Conservation (phyloP, 139 green algal genomes). For the Microglena sp. region DNA sequence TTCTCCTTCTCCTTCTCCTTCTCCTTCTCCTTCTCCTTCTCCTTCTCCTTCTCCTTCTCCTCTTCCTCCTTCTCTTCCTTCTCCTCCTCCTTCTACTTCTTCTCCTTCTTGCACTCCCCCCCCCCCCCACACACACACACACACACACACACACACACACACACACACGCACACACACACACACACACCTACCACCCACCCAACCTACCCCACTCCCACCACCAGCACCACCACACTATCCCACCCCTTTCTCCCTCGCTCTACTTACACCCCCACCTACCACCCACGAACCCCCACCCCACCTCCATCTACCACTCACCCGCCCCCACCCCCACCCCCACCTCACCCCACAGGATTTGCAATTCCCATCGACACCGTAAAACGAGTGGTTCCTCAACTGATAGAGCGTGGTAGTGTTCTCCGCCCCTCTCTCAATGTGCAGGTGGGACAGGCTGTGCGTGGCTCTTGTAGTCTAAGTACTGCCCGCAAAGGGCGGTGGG, state of each 20-base stretch:
- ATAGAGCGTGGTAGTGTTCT: conserved; percentile 56
- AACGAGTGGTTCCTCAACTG: conserved; percentile 69
- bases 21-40: background rate
- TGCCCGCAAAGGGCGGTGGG: no score
- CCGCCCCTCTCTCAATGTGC: conserved; percentile 65
- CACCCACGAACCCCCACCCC: conserved; percentile 7
- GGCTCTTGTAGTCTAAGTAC: no score
- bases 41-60: background rate
- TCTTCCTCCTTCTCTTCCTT: background rate
- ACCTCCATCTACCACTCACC: background rate
- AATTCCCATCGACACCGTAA: conserved; percentile 63
- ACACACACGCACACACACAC: background rate
- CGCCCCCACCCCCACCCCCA: background rate
- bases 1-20: background rate
- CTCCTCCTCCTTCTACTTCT: background rate
- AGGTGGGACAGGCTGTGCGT: no score
- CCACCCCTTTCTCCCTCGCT: no score
- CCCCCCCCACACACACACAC: conserved; percentile 1
- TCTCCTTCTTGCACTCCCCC: conserved; percentile 47
- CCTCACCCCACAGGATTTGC: conserved; percentile 53
- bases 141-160: conserved; percentile 1
- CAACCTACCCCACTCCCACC: no score
- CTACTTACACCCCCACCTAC: no score
- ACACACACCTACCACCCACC: background rate
- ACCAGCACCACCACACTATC: no score